Base-by-base conservation (phyloP, 371 early-diverging fungal genomes). In the Mortierella polycephala region DNA sequence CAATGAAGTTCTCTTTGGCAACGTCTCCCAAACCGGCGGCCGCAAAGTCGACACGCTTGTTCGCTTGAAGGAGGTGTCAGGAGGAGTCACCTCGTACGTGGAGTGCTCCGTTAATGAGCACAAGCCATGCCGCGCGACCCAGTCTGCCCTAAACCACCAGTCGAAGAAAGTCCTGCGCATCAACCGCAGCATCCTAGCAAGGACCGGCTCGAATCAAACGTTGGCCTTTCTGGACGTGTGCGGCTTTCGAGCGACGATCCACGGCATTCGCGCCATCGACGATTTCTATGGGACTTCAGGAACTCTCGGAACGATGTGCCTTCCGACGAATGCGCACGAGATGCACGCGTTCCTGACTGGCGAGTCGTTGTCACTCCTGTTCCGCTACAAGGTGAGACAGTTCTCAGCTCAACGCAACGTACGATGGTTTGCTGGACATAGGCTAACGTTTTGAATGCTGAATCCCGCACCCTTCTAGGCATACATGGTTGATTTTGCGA, bases 171-270 rank as follows among this genome's bases (percentile, higher is more conserved):
- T 68, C 16, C n/a, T 60, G 21, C 21, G 68, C 30, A 61, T 68
- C 61, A 68, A 68, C 30, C 40, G 68, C 56, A 68, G 68, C 50
- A 68, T 68, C 50, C 61, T 68, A 21, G 41, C 64, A 37, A 9
- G 54, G 20, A 44, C 53, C 5, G 54, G 53, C 30, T 69, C 58
- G 18, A 57, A 63, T 46, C 23, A 59, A 14, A 63, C 47, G 21
- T 41, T 57, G 10, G 21, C 61, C 20, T 68, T 56, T 50, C 21
- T 68, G 16, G 68, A 68, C 55, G 68, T 56, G 7, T 57, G 57
- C 39, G 57, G 68, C 20, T 41, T 68, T 46, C 14, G 60, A 49
- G 68, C 56, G n/a, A 53, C 42, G 37, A 60, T 64, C 49, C 55
- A 59, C 47, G 64, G 71, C 10, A 64, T 70, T 45, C 54, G 55